Base-by-base conservation (phyloP, 768 basidiomycete species). In the Mycena leptocephala region DNA sequence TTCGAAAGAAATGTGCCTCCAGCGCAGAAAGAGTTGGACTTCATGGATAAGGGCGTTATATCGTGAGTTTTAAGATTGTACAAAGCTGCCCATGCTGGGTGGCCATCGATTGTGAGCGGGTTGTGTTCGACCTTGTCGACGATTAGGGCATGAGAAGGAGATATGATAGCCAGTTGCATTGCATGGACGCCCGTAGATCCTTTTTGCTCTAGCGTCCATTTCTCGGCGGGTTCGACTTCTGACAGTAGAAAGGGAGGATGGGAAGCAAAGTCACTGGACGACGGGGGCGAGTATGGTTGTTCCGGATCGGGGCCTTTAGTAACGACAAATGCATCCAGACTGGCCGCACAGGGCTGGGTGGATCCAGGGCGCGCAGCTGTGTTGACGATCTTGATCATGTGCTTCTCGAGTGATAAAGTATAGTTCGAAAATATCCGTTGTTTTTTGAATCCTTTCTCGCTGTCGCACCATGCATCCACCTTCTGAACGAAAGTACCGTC, bases 51-150 rank as follows among this genome's bases (percentile, higher is more conserved):
- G 72, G 94, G 92, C 53, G 83, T 90, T 76, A 94, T 85, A 6
- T 87, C 87, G 79, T 94, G 90, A 14, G 92, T 92, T 33, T 90
- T 80, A 55, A 96, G 85, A 81, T 95, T 91, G 83, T 93, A 96
- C 24, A 96, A 82, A 10, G 93, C 93, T 0, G 88, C 94, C 95
- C 95, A 96, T 16, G 95, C 95, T 20, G 95, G 95, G 80, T 95
- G 95, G 0, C 93, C 93, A 76, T 90, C 84, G 81, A 95, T 87
- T 1, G 91, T 90, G 63, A 95, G 85, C 37, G 95, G 95, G 80
- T 96, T 96, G 83, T 96, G 95, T 81, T 95, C 95, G 30, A 95
- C 95, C 83, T 96, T 96, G 89, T 96, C 95, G 46, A 96, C 82
- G 62, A 96, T 88, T 76, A 96, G 83, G 20, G 91, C 95, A 78